Base-by-base conservation (phyloP, 73 alveolate genomes). In the Paramecium octaurelia region DNA sequence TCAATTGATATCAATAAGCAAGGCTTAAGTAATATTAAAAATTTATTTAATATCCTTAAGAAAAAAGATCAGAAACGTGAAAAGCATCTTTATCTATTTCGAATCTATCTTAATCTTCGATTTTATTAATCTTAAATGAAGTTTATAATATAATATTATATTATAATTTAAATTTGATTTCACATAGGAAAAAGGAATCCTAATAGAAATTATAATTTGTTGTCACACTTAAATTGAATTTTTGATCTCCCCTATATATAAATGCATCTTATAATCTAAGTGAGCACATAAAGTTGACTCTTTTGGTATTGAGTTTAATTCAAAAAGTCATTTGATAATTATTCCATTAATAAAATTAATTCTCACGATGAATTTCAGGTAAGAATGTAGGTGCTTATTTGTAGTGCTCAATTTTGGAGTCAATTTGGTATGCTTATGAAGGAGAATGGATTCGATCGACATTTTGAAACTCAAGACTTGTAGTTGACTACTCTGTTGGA, bases 311-410 rank as follows among this genome's bases (percentile, higher is more conserved):
- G 27, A 31, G 16, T 34, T 64, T 64, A 64, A 29, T 64, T 4
- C 42, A 64, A 23, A 23, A 23, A 34, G 42, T 27, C 8, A 64
- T 64, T 34, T 31, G 84, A 27, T 64, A 8, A 34, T 64, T 64
- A 31, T 64, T 64, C 84, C 54, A 64, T 64, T 64, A 64, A 29
- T 31, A 31, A 31, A 29, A 64, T 64, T 64, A 64, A 12, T 64
- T 64, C 84, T 64, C 84, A 64, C 46, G 84, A 64, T 64, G 84
- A 64, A 64, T 64, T 64, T 64, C 46, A 64, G 84, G 84, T 64
- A 64, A 27, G 42, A 64, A 64, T 23, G 8, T 23, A 34, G 24
- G 34, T 54, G 31, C 12, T 64, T 31, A 64, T 0, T 14, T 14
- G 1, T 64, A 64, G 84, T 34, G 42, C 84, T 64, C 27, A 64